Conservation (phyloP, 73 alveolate genomes). For the Paramecium biaurelia region DNA sequence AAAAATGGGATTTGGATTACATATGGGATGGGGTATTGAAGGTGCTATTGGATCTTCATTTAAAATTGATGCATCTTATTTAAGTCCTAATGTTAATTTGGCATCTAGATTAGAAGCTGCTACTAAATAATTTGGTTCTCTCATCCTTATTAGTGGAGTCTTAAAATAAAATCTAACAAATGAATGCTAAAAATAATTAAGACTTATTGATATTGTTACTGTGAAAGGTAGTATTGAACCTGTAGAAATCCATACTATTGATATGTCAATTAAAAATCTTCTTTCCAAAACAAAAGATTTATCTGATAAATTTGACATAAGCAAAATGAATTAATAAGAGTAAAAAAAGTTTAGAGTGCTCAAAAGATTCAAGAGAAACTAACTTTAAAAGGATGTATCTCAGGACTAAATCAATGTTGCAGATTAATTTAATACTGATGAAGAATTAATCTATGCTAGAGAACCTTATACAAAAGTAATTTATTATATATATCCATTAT, state of each 20-base stretch:
- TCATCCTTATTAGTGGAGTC: conserved; percentile 70
- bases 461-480: conserved; percentile 68
- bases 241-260: conserved; percentile 61
- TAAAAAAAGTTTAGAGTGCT: conserved; percentile 56
- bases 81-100: conserved; percentile 94
- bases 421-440: conserved; percentile 72
- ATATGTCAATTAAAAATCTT: conserved; percentile 45
- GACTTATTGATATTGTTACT: conserved; percentile 75
- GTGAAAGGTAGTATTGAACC: conserved; percentile 80
- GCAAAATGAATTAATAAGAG: conserved; percentile 39
- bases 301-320: conserved; percentile 30
- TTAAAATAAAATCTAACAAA: conserved; percentile 61
- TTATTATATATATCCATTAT: not conserved
- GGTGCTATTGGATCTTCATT: conserved; percentile 95
- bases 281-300: conserved; percentile 12
- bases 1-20: conserved; percentile 94
- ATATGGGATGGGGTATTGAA: conserved; percentile 96
- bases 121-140: conserved; percentile 84
- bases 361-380: conserved; percentile 54
- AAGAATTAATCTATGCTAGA: conserved; percentile 77
- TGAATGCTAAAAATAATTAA: conserved; percentile 23
- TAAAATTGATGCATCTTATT: conserved; percentile 95
- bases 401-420: conserved; percentile 54
- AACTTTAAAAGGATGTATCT: conserved; percentile 42
- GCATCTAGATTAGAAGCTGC: conserved; percentile 96